These are phyloP conservation scores for Stachybotrys chartarum DNA, from an alignment of 2,329 filamentous ascomycete species.

Conservation along the genomic window DNA sequence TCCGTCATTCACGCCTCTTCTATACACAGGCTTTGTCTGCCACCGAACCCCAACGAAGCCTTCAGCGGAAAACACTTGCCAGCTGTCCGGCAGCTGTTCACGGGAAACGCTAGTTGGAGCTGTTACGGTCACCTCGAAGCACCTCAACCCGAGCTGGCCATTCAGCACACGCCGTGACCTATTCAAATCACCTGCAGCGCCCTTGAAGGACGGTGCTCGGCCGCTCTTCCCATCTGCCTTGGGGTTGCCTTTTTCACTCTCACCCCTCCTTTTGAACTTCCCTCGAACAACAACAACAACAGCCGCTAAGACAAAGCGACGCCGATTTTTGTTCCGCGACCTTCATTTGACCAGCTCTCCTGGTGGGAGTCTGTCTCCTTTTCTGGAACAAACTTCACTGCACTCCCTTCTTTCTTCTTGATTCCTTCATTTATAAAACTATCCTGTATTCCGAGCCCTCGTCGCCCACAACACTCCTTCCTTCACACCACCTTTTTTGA, in stretches of 20 bases:
- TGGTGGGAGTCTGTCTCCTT: neutral
- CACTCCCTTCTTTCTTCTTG: neutral
- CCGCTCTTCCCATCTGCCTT: neutral
- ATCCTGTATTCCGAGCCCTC: neutral
- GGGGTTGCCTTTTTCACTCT: neutral
- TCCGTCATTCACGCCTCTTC: neutral
- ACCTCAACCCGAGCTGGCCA: neutral
- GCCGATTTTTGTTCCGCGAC: neutral
- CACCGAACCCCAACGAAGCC: too few relatives aligned
- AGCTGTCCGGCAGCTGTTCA: neutral
- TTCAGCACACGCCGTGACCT: neutral
- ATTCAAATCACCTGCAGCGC: neutral
- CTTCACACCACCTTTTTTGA: neutral
- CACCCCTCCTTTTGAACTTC: neutral
- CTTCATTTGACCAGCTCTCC: neutral
- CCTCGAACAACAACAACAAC: constrained; percentile 2
- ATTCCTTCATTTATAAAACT: neutral
- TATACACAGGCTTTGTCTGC: neutral
- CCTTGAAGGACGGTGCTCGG: neutral
- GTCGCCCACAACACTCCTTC: neutral
- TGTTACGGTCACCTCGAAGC: neutral
- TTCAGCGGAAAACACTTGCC: neutral
- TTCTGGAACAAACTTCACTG: neutral
- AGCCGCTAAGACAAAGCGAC: constrained; percentile 2
- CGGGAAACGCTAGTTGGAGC: neutral